A percentile compares a stretch with the other conserved stretches of the same genome.
phyloP scores from a whole-genome alignment of 192 early-diverging fungal genomes.

The Radiomyces spectabilis region DNA sequence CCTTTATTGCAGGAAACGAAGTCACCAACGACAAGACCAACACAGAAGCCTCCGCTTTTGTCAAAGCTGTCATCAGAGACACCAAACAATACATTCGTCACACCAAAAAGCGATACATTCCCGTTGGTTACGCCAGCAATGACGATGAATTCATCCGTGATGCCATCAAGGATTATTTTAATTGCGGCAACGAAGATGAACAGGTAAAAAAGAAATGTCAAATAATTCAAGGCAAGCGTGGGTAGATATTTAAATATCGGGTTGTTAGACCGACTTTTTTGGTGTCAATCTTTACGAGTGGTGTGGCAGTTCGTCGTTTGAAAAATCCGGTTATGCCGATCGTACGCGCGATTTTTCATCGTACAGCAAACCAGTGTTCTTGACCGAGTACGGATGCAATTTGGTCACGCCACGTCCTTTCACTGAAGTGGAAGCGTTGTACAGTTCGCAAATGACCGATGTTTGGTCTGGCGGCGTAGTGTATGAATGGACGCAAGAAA shows the following conservation, averaged over 20 bases:
- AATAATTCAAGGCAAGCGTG: no score
- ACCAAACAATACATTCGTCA: conserved; percentile 49
- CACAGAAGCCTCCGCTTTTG: conserved; percentile 55
- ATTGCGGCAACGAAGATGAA: conserved; percentile 49
- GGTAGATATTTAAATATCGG: background rate
- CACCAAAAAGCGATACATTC: conserved; percentile 41
- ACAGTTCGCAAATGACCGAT: conserved; percentile 58
- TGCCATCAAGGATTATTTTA: conserved; percentile 61
- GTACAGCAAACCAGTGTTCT: conserved; percentile 58
- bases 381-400: conserved; percentile 80
- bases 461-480: conserved; percentile 66
- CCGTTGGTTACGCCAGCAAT: conserved; percentile 73
- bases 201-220: conserved; percentile 19
- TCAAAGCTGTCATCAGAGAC: conserved; percentile 65
- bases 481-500: conserved; percentile 71
- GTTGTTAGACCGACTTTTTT: conserved; percentile 55
- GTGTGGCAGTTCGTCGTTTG: conserved; percentile 60
- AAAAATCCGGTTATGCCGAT: conserved; percentile 59
- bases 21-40: conserved; percentile 56
- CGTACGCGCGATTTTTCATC: conserved; percentile 51
- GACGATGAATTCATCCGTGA: conserved; percentile 64
- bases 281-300: conserved; percentile 74
- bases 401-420: conserved; percentile 56
- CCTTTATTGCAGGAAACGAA: conserved; percentile 72
- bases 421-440: conserved; percentile 58